Evolutionary conservation across 1,284 basidiomycete genomes (phyloP).

Genomic region (Pseudomicrostroma phylloplanum): DNA sequence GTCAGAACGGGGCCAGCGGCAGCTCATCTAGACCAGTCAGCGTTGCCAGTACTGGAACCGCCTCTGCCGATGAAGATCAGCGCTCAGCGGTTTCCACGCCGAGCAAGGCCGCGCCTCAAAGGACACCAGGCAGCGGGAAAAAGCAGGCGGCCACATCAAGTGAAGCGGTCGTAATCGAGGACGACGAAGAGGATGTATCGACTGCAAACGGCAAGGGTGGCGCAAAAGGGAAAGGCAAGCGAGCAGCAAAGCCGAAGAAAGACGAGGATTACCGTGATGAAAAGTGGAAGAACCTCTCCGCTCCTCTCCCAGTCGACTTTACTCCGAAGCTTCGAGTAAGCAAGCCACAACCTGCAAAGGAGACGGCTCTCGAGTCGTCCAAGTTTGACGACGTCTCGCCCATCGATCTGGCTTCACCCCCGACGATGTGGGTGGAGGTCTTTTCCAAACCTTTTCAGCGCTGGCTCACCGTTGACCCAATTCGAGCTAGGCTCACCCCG

Average conservation of each 20-base stretch:
- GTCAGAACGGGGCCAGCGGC: neutral
- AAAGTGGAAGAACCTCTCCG: conserved; percentile 27
- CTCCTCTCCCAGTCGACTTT: conserved; percentile 29
- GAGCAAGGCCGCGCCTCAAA: neutral
- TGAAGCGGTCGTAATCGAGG: conserved; percentile 18
- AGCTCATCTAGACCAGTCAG: neutral
- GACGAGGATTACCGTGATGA: conserved; percentile 30
- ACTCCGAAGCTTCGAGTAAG: conserved; percentile 27
- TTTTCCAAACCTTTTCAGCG: conserved; percentile 84
- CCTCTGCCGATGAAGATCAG: neutral
- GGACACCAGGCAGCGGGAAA: conserved; percentile 10
- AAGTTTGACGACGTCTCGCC: conserved; percentile 44
- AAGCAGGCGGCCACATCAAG: conserved; percentile 14
- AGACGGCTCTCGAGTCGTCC: conserved; percentile 24
- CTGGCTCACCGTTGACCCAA: conserved; percentile 89
- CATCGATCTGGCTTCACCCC: conserved; percentile 57
- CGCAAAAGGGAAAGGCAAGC: conserved; percentile 22
- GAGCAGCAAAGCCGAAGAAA: neutral
- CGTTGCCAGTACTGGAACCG: neutral
- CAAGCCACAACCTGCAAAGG: conserved; percentile 29
- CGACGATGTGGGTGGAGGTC: conserved; percentile 95
- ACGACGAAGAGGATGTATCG: neutral
- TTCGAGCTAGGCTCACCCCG: conserved; percentile 56
- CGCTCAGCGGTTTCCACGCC: neutral
- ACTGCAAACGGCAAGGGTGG: conserved; percentile 1